phyloP scores from a whole-genome alignment of 2,329 filamentous ascomycete species.

The Apiospora hydei region DNA sequence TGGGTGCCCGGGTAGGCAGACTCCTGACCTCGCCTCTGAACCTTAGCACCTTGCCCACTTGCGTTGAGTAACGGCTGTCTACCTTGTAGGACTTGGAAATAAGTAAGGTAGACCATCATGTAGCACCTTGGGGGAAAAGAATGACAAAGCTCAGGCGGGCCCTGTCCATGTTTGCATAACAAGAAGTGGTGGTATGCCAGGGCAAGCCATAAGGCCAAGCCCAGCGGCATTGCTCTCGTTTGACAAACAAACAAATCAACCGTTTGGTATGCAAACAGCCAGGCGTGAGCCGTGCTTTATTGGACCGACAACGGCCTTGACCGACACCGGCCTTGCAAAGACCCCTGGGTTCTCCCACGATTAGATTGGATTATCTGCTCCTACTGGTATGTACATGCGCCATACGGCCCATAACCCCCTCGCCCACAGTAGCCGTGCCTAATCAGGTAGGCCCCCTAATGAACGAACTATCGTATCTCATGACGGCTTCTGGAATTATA shows the following conservation, averaged over 20 bases:
- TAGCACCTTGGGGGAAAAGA: background rate
- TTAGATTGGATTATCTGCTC: background rate
- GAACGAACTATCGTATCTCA: slow-evolving; percentile 13
- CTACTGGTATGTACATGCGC: background rate
- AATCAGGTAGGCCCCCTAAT: slow-evolving; percentile 17
- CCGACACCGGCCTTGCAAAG: background rate
- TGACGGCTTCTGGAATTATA: slow-evolving; percentile 6
- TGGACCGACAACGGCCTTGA: background rate
- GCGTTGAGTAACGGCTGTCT: background rate
- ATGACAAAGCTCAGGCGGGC: background rate
- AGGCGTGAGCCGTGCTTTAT: background rate
- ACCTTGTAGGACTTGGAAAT: slow-evolving; percentile 4
- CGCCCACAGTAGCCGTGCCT: background rate
- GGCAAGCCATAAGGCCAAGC: background rate
- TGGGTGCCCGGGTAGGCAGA: background rate
- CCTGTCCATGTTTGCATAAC: slow-evolving; percentile 12
- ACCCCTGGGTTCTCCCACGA: background rate
- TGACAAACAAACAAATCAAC: background rate
- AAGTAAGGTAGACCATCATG: background rate
- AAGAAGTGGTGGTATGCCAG: background rate
- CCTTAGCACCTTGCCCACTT: background rate
- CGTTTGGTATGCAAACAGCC: background rate
- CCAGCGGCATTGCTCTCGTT: background rate
- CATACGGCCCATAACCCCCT: background rate
- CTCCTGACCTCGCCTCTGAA: slow-evolving; percentile 2